Percentiles rank a stretch among this genome's conserved stretches.
Conservation (phyloP, 495 filamentous ascomycete species). For the Hypomontagnella monticulosa region DNA sequence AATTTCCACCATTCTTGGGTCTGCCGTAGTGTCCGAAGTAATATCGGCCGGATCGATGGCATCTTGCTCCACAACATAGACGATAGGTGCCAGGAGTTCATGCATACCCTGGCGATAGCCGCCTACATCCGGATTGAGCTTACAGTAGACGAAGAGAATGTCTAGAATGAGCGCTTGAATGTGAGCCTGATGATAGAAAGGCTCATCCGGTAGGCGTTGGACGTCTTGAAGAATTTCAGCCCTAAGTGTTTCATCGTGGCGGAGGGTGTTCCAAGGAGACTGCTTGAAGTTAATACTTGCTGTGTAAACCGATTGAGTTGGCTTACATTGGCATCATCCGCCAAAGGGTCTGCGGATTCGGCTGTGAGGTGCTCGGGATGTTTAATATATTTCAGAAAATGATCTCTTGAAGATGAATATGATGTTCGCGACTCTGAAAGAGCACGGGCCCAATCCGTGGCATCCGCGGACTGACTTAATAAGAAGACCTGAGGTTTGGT, state of each 20-base stretch:
- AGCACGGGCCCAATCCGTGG: slow-evolving; percentile 72
- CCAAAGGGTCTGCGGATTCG: slow-evolving; percentile 77
- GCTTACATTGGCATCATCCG: slow-evolving; percentile 83
- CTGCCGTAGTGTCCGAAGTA: slow-evolving; percentile 44
- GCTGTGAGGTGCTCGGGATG: slow-evolving; percentile 82
- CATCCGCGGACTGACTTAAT: slow-evolving; percentile 75
- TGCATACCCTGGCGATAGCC: slow-evolving; percentile 97
- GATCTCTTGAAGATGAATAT: slow-evolving; percentile 75
- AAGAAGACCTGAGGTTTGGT: slow-evolving; percentile 71
- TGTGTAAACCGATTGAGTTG: background rate
- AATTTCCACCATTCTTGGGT: slow-evolving; percentile 65
- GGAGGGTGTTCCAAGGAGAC: slow-evolving; percentile 90
- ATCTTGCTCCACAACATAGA: slow-evolving; percentile 88
- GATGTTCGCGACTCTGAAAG: slow-evolving; percentile 74
- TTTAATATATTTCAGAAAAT: slow-evolving; percentile 81
- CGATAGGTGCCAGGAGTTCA: slow-evolving; percentile 88
- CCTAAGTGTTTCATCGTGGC: slow-evolving; percentile 83
- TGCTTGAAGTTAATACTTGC: slow-evolving; percentile 47
- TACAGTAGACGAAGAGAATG: slow-evolving; percentile 92
- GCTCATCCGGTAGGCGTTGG: slow-evolving; percentile 89
- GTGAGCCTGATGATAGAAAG: slow-evolving; percentile 81
- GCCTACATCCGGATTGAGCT: slow-evolving; percentile 85
- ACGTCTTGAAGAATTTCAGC: slow-evolving; percentile 97
- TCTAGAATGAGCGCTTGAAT: slow-evolving; percentile 87
- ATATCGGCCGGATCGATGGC: slow-evolving; percentile 62